Percentiles rank a stretch among this genome's conserved stretches.
These are phyloP conservation scores for Pseudogymnoascus sp. DNA, from an alignment of 2,329 filamentous ascomycete genomes.

Conservation along the genomic window DNA sequence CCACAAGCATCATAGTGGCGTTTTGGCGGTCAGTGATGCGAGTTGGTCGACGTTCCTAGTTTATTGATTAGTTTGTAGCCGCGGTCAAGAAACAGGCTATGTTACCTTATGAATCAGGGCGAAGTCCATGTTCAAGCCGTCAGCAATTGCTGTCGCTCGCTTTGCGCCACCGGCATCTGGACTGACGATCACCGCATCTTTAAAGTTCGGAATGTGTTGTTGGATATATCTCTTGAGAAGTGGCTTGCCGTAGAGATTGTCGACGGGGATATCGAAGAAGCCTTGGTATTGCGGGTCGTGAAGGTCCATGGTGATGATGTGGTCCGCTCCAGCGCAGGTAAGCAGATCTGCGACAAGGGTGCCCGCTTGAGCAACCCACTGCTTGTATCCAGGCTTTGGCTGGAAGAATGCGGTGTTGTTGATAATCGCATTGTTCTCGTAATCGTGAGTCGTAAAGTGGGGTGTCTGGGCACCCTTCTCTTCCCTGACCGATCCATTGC, in stretches of 20 bases:
- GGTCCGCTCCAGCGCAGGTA: constrained; percentile 91
- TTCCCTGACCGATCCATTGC: constrained; percentile 26
- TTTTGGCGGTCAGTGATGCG: constrained; percentile 84
- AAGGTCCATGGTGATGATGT: constrained; percentile 96
- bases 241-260: constrained; percentile 86
- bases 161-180: constrained; percentile 96
- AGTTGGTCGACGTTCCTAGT: constrained; percentile 77
- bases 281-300: constrained; percentile 96
- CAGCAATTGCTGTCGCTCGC: constrained; percentile 88
- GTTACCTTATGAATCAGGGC: constrained; percentile 94
- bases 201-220: constrained; percentile 68
- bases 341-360: constrained; percentile 90
- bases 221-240: constrained; percentile 64
- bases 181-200: constrained; percentile 84
- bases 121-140: constrained; percentile 88
- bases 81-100: constrained; percentile 22
- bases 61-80: constrained; percentile 26
- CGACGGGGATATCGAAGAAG: constrained; percentile 97
- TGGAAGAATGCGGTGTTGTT: constrained; percentile 51
- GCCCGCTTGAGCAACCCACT: constrained; percentile 96
- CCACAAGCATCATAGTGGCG: constrained; percentile 91
- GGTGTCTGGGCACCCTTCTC: constrained; percentile 19
- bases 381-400: constrained; percentile 88
- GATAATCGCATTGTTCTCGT: constrained; percentile 48
- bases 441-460: constrained; percentile 54